These are phyloP conservation scores for Shiraia bambusicola DNA, from an alignment of 2,329 filamentous ascomycete genomes.

Conservation along the genomic window DNA sequence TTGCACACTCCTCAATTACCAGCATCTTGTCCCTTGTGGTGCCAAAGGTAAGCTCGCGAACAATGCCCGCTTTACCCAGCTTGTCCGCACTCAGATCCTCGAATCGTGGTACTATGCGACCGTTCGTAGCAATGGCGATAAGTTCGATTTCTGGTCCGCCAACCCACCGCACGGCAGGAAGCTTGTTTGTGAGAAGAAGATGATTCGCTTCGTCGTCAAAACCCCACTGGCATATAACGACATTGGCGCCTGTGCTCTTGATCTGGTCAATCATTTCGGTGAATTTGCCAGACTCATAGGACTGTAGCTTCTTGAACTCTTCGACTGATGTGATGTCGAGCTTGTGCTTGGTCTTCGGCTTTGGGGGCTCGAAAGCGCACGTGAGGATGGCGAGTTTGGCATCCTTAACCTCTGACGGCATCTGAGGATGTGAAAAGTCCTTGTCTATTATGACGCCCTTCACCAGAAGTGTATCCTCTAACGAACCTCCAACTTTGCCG, in stretches of 20 bases:
- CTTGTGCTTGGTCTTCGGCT: slow-evolving; percentile 99
- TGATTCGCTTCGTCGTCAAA: slow-evolving; percentile 99
- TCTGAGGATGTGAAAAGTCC: slow-evolving; percentile 98
- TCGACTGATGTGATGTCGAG: slow-evolving; percentile 95
- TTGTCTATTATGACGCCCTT: slow-evolving; percentile 99
- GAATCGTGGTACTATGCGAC: slow-evolving; percentile 94
- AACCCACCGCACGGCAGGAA: slow-evolving; percentile 96
- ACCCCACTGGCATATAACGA: slow-evolving; percentile 98
- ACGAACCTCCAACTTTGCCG: slow-evolving; percentile 90
- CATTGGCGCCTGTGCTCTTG: slow-evolving; percentile 94
- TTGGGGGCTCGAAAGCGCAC: slow-evolving; percentile 96
- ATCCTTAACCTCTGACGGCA: slow-evolving; percentile 92
- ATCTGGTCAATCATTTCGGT: slow-evolving; percentile 98
- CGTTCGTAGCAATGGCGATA: slow-evolving; percentile 97
- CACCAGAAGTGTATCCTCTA: slow-evolving; percentile 92
- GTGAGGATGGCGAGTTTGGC: slow-evolving; percentile 97
- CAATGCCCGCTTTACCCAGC: slow-evolving; percentile 84
- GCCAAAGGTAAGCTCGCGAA: slow-evolving; percentile 93
- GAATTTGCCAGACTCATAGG: slow-evolving; percentile 94
- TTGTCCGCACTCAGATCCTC: slow-evolving; percentile 91
- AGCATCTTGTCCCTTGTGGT: slow-evolving; percentile 99
- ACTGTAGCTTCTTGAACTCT: slow-evolving; percentile 97
- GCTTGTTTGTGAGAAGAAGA: slow-evolving; percentile 88
- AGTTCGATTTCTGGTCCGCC: slow-evolving; percentile 97
- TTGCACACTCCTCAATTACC: slow-evolving; percentile 98